A percentile compares a stretch with the other conserved stretches of the same genome.
Evolutionary conservation across 495 filamentous ascomycete genomes (phyloP).

Genomic region (Hypoxylon rickii): DNA sequence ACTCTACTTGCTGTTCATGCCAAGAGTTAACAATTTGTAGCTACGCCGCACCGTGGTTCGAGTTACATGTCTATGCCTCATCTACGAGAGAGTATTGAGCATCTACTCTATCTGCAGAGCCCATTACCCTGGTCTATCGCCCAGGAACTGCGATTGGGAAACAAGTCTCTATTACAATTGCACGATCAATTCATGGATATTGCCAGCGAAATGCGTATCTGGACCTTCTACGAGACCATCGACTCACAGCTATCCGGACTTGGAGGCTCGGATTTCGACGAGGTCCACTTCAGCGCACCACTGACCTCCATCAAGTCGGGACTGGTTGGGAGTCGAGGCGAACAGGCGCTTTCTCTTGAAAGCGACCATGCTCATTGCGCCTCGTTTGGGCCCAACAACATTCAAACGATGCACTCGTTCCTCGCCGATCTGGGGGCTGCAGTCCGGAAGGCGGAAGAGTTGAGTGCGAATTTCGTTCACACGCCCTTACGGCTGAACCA

Average conservation of each 20-base stretch:
- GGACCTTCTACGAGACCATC: conserved; percentile 67
- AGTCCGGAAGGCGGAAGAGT: conserved; percentile 48
- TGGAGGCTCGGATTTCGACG: conserved; percentile 30
- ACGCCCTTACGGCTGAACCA: conserved; percentile 53
- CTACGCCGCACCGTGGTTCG: conserved; percentile 67
- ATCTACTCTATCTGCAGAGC: conserved; percentile 59
- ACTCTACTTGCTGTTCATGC: background rate
- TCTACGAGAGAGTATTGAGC: conserved; percentile 58
- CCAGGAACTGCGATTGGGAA: conserved; percentile 55
- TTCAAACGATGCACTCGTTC: conserved; percentile 53
- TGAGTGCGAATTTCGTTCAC: conserved; percentile 43
- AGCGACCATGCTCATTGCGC: conserved; percentile 63
- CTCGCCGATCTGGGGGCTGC: conserved; percentile 53
- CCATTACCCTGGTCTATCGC: conserved; percentile 56
- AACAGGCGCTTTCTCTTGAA: conserved; percentile 60
- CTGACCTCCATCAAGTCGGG: conserved; percentile 67
- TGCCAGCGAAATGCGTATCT: conserved; percentile 66
- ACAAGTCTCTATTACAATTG: conserved; percentile 51
- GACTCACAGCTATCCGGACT: conserved; percentile 61
- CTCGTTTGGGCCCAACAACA: conserved; percentile 59
- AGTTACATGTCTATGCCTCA: conserved; percentile 65
- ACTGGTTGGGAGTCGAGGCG: conserved; percentile 57
- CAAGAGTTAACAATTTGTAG: conserved; percentile 24
- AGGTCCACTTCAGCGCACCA: conserved; percentile 58
- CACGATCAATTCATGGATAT: conserved; percentile 63